These are phyloP conservation scores for Pistacia integerrima DNA, from an alignment of 345 rosid species.

Conservation along the genomic window DNA sequence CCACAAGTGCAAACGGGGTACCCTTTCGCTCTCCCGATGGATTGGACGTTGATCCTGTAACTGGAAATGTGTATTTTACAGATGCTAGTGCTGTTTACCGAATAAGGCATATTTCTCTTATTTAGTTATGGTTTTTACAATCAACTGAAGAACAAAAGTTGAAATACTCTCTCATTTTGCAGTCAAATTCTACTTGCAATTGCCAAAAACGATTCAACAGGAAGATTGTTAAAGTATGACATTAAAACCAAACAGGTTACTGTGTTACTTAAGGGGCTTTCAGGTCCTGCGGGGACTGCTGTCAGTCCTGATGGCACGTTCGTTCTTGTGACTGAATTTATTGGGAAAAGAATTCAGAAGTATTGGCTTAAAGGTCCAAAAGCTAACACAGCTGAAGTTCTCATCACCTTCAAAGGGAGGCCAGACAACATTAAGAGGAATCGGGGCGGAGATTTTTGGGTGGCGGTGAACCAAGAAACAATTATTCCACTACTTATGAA, in stretches of 20 bases:
- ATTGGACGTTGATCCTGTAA: no score
- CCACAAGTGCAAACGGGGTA: no score
- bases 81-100: no score
- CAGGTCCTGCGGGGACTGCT: conserved; percentile 2
- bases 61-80: no score
- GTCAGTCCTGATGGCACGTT: background rate
- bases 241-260: background rate
- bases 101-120: no score
- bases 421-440: conserved; percentile 19
- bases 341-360: background rate
- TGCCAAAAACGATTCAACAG: no score
- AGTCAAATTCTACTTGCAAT: no score
- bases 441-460: conserved; percentile 5
- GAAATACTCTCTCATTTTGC: no score
- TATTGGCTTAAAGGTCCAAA: conserved; percentile 20
- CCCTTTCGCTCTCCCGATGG: no score
- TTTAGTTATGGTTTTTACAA: no score
- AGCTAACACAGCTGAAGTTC: conserved; percentile 8
- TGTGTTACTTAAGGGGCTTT: background rate
- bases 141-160: no score
- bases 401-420: conserved; percentile 1
- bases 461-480: background rate
- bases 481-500: background rate
- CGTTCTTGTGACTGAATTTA: background rate
- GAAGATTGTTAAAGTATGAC: no score